Evolutionary conservation across 2,329 filamentous ascomycete genomes (phyloP).

Genomic region (Fusarium torreyae): DNA sequence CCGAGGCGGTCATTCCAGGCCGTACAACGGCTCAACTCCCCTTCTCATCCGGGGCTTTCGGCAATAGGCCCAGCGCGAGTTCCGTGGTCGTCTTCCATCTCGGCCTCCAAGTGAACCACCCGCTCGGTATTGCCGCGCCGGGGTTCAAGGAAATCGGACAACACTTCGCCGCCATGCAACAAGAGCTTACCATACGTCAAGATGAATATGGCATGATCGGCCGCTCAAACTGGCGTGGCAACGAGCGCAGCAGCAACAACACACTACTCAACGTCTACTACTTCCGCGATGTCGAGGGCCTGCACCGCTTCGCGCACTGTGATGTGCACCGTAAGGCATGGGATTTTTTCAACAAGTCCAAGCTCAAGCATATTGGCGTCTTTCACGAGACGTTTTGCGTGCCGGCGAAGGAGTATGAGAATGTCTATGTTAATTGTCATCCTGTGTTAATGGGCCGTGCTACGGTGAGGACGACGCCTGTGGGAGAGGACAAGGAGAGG

Average conservation of each 20-base stretch:
- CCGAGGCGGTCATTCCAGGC: conserved; percentile 51
- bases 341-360: conserved; percentile 63
- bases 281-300: conserved; percentile 64
- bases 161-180: conserved; percentile 58
- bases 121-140: conserved; percentile 64
- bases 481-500: conserved; percentile 37
- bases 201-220: conserved; percentile 65
- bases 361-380: conserved; percentile 62
- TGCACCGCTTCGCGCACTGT: conserved; percentile 68
- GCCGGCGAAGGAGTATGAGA: conserved; percentile 64
- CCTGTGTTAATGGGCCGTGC: conserved; percentile 56
- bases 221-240: conserved; percentile 58
- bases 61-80: conserved; percentile 47
- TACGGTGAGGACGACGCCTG: conserved; percentile 43
- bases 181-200: conserved; percentile 54
- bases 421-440: conserved; percentile 63
- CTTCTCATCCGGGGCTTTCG: conserved; percentile 49
- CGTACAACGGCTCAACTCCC: conserved; percentile 56
- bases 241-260: conserved; percentile 57
- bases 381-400: conserved; percentile 70
- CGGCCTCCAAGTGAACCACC: conserved; percentile 63
- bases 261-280: conserved; percentile 64
- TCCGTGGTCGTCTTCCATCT: conserved; percentile 62
- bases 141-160: conserved; percentile 57
- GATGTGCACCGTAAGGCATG: conserved; percentile 63